Evolutionary conservation across 176 grass and related monocot genomes (phyloP).

Genomic region (Avena sativa): DNA sequence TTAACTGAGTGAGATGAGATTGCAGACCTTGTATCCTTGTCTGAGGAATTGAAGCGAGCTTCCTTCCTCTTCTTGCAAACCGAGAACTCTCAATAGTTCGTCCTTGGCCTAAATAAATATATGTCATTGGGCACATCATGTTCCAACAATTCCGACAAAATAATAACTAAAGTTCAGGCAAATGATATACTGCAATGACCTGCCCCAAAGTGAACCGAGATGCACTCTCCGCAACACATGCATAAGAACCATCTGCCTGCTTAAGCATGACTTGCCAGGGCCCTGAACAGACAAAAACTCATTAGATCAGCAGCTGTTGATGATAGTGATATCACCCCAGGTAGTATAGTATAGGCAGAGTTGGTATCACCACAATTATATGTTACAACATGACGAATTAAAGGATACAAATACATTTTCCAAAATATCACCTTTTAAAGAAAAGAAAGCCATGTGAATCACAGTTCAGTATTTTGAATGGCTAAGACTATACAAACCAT

Average conservation of each 20-base stretch:
- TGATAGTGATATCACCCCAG: neutral
- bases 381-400: no score
- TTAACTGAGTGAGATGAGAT: conserved; percentile 5
- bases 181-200: conserved; percentile 51
- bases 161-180: neutral
- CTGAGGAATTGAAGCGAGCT: conserved; percentile 91
- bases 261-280: conserved; percentile 99
- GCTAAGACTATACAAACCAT: neutral
- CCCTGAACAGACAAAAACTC: conserved; percentile 56
- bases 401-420: neutral
- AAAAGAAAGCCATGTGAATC: neutral
- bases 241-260: conserved; percentile 86
- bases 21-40: conserved; percentile 90
- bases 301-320: conserved; percentile 2
- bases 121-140: neutral
- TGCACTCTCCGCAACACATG: conserved; percentile 89
- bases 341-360: no score
- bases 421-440: neutral
- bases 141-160: neutral
- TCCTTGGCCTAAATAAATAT: conserved; percentile 71
- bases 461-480: neutral
- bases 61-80: conserved; percentile 94
- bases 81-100: conserved; percentile 87
- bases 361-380: no score
- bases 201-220: conserved; percentile 92